Percentiles rank a stretch among this genome's conserved stretches.
These are phyloP conservation scores for Aspergillus intermedius DNA, from an alignment of 2,329 filamentous ascomycete genomes.

Conservation along the genomic window DNA sequence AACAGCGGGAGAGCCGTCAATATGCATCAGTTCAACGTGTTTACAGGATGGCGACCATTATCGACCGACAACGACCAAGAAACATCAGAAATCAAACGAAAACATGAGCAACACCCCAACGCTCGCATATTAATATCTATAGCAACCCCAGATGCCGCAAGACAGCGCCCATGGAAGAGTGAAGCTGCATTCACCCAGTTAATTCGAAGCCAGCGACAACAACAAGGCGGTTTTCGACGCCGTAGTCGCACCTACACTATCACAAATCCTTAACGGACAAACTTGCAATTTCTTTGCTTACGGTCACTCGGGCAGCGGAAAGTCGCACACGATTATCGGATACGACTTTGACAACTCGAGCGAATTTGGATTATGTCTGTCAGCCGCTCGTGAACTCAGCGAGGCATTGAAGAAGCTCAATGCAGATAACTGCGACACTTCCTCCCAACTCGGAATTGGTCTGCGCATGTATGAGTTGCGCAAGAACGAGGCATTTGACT, in stretches of 20 bases:
- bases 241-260: conserved; percentile 29
- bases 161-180: conserved; percentile 20
- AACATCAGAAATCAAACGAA: not conserved
- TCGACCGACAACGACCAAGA: not conserved
- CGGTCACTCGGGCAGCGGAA: conserved; percentile 39
- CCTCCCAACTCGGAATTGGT: conserved; percentile 27
- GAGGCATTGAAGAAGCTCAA: conserved; percentile 21
- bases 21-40: not conserved
- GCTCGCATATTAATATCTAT: not conserved
- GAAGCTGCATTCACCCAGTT: conserved; percentile 14
- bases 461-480: conserved; percentile 39
- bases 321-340: conserved; percentile 40
- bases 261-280: conserved; percentile 27
- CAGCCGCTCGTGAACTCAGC: conserved; percentile 28
- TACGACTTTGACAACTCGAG: conserved; percentile 32
- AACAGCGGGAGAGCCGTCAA: not conserved
- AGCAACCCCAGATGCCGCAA: not conserved
- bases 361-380: conserved; percentile 33
- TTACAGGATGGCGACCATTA: not conserved
- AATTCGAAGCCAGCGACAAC: conserved; percentile 13
- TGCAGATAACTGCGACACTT: not conserved
- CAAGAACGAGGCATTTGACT: conserved; percentile 37
- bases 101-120: not conserved
- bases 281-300: conserved; percentile 41
- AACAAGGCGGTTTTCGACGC: conserved; percentile 24